Base-by-base conservation (phyloP, 352 stramenopile genomes). In the Globisporangium paddicum region DNA sequence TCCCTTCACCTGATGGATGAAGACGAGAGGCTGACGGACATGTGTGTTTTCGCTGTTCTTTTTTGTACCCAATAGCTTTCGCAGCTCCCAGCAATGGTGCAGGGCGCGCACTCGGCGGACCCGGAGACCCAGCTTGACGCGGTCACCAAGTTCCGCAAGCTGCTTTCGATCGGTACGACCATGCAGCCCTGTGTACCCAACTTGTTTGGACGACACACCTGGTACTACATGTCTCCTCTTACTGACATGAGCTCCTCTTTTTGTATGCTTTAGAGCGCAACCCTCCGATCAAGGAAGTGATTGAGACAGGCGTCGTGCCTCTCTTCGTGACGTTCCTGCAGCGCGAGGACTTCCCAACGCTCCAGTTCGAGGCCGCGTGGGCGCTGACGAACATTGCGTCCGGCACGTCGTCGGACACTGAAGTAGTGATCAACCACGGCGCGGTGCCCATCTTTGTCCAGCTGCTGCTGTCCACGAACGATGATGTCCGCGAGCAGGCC, bases 381-480 rank as follows among this genome's bases (percentile, higher is more conserved):
- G 97, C 97, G 16, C 77, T 99, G 5, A 99, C 98, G 23, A 99
- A 99, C 71, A 99, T 99, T 64, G 97, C 97, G 10, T 99, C 93
- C 14, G 97, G 97, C 50, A 99, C 97, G 13, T 98, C 93, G 18
- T 88, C 99, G 14, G 95, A 99, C 74, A 99, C 98, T 1, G 89
- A 97, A 48, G 93, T 98, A 19, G 96, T 99, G 19, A 99, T 99
- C 71, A 87, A 98, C 58, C 89, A 93, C 35, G 96, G 96, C 44
- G 97, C 97, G 0, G 96, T 99, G 23, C 95, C 96, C 21, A 93
- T 98, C 58, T 98, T 99, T 67, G 97, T 98, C 23, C 79, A 93
- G 46, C 71, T 99, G 37, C 71, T 99, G 0, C 71, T 96, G 21
- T 98, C 90, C 42, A 87, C 94, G 8, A 99, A 99, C 69, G 96